Evolutionary conservation across 176 grass and related monocot genomes (phyloP), one percentile per base, ranked within the genome.

Genomic region (Oryza australiensis): DNA sequence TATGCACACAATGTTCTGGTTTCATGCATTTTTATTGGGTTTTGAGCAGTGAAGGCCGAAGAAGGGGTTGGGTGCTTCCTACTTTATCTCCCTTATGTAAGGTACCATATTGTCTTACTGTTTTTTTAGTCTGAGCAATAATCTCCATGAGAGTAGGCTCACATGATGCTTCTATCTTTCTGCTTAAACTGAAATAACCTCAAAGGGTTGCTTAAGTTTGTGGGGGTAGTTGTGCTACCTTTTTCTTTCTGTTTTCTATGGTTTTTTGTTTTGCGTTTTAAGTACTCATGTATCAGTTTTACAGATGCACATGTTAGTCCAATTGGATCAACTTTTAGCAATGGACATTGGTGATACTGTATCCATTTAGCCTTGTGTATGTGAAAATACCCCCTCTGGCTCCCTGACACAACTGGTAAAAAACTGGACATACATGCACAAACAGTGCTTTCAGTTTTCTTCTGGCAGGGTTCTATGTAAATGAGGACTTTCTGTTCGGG

Each of bases 61-160:
- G 95, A 88, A 91, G 95, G 80, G 86, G 79, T 49, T 98, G 95
- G 95, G 66, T 81, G 64, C 86, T 94, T 88, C 92, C 95, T 81
- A 83, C 81, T 79, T 76, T 98, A 83, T 78, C 85, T 84, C 57
- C 68, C 28, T 83, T 80, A 5, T 73, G 72, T 26, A 84, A 91
- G 92, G 92, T 94, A 79, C 64, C 60, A 53, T 16, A 68, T n/a
- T n/a, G 45, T 30, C 8, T 57, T 64, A 41, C 45, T 83, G 20
- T 24, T 63, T 48, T 62, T 64, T 45, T 20, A 75, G 14, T 81
- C 11, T 68, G 32, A 11, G 27, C 3, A 82, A 11, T 64, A 30
- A 24, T 73, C 20, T 73, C 10, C 1, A 33, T 33, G 3, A 45
- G 24, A 63, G 34, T 0, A 41, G 4, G 12, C 43, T 34, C 18